Base-by-base conservation (phyloP, 176 grass and related monocot species). In the Elaeis guineensis region DNA sequence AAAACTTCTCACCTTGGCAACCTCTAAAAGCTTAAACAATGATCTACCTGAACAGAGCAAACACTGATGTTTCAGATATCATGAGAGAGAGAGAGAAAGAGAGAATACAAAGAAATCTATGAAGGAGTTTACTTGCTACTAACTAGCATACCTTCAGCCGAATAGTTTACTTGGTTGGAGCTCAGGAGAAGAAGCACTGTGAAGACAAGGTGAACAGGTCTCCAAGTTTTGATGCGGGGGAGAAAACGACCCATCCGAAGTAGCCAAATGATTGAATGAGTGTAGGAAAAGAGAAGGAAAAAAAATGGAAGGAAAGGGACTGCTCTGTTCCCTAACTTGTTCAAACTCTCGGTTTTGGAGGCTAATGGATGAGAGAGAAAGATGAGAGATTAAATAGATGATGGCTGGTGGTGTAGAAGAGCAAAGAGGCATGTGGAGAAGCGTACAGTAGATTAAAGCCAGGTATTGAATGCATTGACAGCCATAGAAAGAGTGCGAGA, bases 231-330 rank as follows among this genome's bases (percentile, higher is more conserved):
- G 29, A 52, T 58, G 64, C 80, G 69, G 76, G 54, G 67, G 50
- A 81, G 53, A 26, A 73, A 30, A 73, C 62, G 69, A 52, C 75
- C 77, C 85, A 87, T 82, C 16, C 51, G 9, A 23, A 64, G 32
- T 51, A 18, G 35, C 6, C 11, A 12, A 44, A 44, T 44, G 35
- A 44, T 14, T 44, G 35, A 44, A 44, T 14, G 2, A 12, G 35
- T 12, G 2, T 11, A 44, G 35, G 35, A 11, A 44, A 44, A 44
- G 35, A 44, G 11, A 22, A 64, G 3, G 62, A 51, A n/a, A 16
- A 18, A 67, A 15, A 30, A 30, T 5, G 23, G 25, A 26, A 4
- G 21, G 22, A 20, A 16, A 54, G 17, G 4, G 50, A 32, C 12
- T 16, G 23, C 2, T 67, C 11, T 1, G 51, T 54, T 54, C 17